phyloP scores from a whole-genome alignment of 2,329 filamentous ascomycete genomes.

The Paecilomyces variotii region DNA sequence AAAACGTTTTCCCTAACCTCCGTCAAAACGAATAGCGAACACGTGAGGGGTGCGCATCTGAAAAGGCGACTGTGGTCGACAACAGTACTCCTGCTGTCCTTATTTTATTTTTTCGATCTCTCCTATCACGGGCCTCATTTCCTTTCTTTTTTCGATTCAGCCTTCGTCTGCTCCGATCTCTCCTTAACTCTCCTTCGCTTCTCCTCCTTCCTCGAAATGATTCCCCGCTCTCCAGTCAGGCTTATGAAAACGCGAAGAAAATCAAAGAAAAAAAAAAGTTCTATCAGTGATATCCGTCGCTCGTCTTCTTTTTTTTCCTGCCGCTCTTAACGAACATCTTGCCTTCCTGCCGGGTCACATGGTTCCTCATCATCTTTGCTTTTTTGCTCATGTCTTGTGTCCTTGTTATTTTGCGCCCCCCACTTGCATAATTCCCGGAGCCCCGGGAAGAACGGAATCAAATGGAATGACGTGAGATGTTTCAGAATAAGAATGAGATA shows the following conservation, averaged over 20 bases:
- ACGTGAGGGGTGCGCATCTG: neutral
- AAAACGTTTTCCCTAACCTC: neutral
- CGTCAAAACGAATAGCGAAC: neutral
- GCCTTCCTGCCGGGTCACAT: neutral
- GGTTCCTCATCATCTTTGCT: neutral
- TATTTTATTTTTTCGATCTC: neutral
- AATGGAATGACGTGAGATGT: neutral
- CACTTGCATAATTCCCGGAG: neutral
- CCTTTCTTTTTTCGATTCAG: neutral
- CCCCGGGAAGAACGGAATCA: neutral
- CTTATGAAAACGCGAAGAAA: neutral
- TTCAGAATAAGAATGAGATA: neutral
- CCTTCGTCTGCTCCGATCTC: neutral
- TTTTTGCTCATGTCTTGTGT: neutral
- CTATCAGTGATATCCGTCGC: neutral
- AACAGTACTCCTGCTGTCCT: neutral
- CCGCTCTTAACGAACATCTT: neutral
- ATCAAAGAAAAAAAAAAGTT: neutral
- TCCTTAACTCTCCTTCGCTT: neutral
- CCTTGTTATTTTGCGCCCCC: neutral
- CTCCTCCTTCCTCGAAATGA: neutral
- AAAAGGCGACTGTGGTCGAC: neutral
- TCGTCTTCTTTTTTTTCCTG: neutral
- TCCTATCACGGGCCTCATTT: neutral
- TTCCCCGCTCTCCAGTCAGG: neutral